A percentile compares a stretch with the other conserved stretches of the same genome.
These are phyloP conservation scores for Ceratocystis lukuohia DNA, from an alignment of 2,329 filamentous ascomycete genomes.

Conservation along the genomic window DNA sequence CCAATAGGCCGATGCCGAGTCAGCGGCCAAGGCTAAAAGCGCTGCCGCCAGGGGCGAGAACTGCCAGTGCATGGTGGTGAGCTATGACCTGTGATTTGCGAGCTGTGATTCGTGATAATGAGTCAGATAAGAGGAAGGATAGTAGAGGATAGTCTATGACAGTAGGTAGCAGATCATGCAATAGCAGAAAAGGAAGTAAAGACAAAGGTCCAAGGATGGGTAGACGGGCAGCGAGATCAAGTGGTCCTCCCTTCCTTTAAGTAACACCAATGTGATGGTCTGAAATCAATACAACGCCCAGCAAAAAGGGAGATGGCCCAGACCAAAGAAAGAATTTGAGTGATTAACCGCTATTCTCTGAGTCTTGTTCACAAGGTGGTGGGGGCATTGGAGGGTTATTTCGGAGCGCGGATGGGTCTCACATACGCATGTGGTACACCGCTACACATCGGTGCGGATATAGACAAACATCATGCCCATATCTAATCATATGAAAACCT, in stretches of 20 bases:
- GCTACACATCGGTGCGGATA: neutral
- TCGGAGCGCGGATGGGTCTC: neutral
- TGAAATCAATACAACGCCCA: neutral
- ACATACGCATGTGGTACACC: neutral
- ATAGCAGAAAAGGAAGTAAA: neutral
- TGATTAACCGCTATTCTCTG: neutral
- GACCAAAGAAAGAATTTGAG: neutral
- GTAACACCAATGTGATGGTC: neutral
- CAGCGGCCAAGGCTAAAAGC: neutral
- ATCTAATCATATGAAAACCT: neutral
- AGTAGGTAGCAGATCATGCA: neutral
- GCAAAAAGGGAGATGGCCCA: neutral
- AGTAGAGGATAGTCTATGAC: no score
- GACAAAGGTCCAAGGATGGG: no score
- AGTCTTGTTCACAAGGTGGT: neutral
- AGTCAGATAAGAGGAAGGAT: no score
- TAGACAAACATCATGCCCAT: neutral
- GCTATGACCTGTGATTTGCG: no score
- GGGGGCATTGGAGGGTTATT: neutral
- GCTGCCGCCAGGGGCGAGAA: neutral
- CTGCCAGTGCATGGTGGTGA: constrained; percentile 6
- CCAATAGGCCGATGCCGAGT: constrained; percentile 26
- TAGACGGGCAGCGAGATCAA: neutral
- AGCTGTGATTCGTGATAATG: neutral
- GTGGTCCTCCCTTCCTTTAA: neutral